Percentiles rank a stretch among this genome's conserved stretches.
Evolutionary conservation across 164 flowering plant species (phyloP).

Genomic region (Pachysandra terminalis): DNA sequence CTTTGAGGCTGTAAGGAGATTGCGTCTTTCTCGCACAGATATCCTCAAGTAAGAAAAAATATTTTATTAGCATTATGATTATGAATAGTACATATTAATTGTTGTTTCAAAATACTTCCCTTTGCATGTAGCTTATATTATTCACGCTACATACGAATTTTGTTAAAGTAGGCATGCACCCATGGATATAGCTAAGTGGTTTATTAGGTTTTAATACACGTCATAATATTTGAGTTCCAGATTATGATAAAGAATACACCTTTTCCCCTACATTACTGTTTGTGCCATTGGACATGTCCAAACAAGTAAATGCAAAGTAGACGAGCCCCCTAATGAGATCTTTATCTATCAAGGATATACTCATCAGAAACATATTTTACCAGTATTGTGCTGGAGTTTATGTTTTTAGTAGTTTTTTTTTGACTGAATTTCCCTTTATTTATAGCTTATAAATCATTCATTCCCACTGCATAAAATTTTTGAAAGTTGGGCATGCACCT

Average conservation of each 20-base stretch:
- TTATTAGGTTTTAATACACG: too few relatives aligned
- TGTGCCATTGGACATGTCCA: too few relatives aligned
- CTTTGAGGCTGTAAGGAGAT: conserved; percentile 48
- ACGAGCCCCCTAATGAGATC: too few relatives aligned
- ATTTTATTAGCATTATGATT: background rate
- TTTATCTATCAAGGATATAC: too few relatives aligned
- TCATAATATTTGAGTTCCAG: too few relatives aligned
- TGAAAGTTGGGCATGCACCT: background rate
- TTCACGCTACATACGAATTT: too few relatives aligned
- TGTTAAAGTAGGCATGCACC: too few relatives aligned
- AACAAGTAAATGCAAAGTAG: too few relatives aligned
- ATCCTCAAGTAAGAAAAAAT: conserved; percentile 56
- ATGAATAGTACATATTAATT: too few relatives aligned
- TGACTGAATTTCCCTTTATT: background rate
- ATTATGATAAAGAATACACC: too few relatives aligned
- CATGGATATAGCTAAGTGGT: too few relatives aligned
- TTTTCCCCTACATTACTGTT: too few relatives aligned
- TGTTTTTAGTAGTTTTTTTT: background rate
- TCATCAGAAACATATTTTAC: background rate
- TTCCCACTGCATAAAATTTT: background rate
- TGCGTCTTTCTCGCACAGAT: conserved; percentile 69
- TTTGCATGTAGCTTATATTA: background rate
- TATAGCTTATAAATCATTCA: background rate
- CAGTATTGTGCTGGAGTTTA: background rate
- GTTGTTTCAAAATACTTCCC: background rate